Percentiles rank a stretch among this genome's conserved stretches.
Evolutionary conservation across 176 grass and related monocot genomes (phyloP).

Genomic region (Canna indica): DNA sequence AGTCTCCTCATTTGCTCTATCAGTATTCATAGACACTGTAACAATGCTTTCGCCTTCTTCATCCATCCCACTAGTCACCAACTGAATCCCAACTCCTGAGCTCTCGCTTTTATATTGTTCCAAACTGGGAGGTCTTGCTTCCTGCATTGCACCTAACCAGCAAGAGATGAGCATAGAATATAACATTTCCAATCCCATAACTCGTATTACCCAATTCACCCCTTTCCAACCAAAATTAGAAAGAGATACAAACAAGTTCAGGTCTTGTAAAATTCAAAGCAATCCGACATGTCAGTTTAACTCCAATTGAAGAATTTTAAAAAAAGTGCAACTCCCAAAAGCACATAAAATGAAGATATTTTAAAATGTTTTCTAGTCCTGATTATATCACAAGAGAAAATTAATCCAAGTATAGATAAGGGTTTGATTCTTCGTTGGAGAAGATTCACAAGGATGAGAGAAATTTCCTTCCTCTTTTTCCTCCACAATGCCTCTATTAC

Average conservation of each 20-base stretch:
- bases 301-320: too few relatives aligned
- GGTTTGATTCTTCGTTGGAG: too few relatives aligned
- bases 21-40: background rate
- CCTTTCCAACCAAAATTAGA: constrained; percentile 22
- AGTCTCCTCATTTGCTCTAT: background rate
- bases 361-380: too few relatives aligned
- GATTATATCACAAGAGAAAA: too few relatives aligned
- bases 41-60: background rate
- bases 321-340: too few relatives aligned
- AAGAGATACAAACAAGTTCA: background rate
- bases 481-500: too few relatives aligned
- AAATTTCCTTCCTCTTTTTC: too few relatives aligned
- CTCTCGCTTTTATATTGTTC: constrained; percentile 39
- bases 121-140: constrained; percentile 29
- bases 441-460: too few relatives aligned
- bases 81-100: background rate
- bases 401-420: too few relatives aligned
- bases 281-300: too few relatives aligned
- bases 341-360: too few relatives aligned
- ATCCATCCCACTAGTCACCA: background rate
- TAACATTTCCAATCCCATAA: constrained; percentile 11
- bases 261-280: background rate
- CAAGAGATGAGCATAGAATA: constrained; percentile 33
- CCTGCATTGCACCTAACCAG: constrained; percentile 55
- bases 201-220: background rate